Evolutionary conservation across 768 basidiomycete species (phyloP).

Genomic region (Boletus bicolor): DNA sequence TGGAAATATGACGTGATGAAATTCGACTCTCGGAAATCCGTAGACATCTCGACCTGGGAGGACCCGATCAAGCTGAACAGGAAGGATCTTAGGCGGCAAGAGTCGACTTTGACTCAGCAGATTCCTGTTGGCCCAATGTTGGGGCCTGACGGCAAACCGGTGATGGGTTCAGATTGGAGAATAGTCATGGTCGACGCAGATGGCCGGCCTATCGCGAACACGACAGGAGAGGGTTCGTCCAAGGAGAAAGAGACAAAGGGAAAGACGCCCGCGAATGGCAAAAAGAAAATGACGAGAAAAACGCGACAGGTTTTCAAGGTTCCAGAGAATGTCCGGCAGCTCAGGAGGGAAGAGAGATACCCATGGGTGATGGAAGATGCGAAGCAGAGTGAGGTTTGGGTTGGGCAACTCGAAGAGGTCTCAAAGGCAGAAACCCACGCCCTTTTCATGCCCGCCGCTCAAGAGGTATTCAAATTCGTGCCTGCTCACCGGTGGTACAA

Average conservation of each 20-base stretch:
- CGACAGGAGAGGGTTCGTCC: slow-evolving; percentile 29
- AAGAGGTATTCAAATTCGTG: slow-evolving; percentile 83
- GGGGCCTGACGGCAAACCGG: slow-evolving; percentile 80
- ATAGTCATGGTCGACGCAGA: slow-evolving; percentile 81
- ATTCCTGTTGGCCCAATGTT: slow-evolving; percentile 70
- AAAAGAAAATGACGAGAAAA: slow-evolving; percentile 81
- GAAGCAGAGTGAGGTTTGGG: slow-evolving; percentile 69
- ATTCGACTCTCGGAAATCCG: slow-evolving; percentile 70
- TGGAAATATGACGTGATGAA: slow-evolving; percentile 95
- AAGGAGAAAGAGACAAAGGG: slow-evolving; percentile 41
- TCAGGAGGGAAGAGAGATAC: slow-evolving; percentile 82
- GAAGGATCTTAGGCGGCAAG: slow-evolving; percentile 67
- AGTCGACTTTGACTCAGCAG: slow-evolving; percentile 34
- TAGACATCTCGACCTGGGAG: slow-evolving; percentile 68
- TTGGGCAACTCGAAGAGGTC: slow-evolving; percentile 77
- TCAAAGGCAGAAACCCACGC: slow-evolving; percentile 68
- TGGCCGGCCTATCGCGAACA: slow-evolving; percentile 58
- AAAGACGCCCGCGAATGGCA: slow-evolving; percentile 44
- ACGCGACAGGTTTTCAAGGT: slow-evolving; percentile 80
- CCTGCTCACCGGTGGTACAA: slow-evolving; percentile 90
- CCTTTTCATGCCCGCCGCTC: slow-evolving; percentile 81
- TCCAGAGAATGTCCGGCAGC: slow-evolving; percentile 70
- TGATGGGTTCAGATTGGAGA: slow-evolving; percentile 72
- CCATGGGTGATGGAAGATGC: slow-evolving; percentile 92
- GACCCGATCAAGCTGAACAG: slow-evolving; percentile 83